Evolutionary conservation across 352 stramenopile genomes (phyloP).

Genomic region (Phytopythium litorale): DNA sequence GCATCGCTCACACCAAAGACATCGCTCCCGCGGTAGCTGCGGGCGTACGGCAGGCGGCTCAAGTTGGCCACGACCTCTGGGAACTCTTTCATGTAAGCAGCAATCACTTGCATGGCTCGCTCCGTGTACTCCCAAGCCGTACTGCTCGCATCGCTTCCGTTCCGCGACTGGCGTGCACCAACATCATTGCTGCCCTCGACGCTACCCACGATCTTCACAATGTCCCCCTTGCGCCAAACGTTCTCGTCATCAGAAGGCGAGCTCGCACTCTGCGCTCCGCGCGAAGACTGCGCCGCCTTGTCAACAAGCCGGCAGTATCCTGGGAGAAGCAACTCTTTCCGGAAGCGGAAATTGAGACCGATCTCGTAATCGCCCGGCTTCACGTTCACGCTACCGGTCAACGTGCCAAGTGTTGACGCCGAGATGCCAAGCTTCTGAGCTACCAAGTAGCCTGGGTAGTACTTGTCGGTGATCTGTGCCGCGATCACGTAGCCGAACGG

Average conservation of each 20-base stretch:
- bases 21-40: conserved; percentile 85
- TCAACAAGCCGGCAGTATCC: conserved; percentile 88
- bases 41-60: conserved; percentile 82
- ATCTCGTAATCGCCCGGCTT: conserved; percentile 92
- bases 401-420: conserved; percentile 87
- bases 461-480: conserved; percentile 88
- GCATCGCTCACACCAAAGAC: conserved; percentile 80
- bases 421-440: conserved; percentile 92
- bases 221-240: conserved; percentile 90
- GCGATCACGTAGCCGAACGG: conserved; percentile 97
- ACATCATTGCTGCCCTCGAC: conserved; percentile 22
- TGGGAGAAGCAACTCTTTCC: conserved; percentile 86
- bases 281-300: conserved; percentile 13
- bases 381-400: conserved; percentile 93
- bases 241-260: conserved; percentile 26
- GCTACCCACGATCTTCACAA: conserved; percentile 91
- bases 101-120: conserved; percentile 92
- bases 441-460: conserved; percentile 69
- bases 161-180: conserved; percentile 5
- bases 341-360: conserved; percentile 76
- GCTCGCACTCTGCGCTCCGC: conserved; percentile 1
- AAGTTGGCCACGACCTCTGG: conserved; percentile 91
- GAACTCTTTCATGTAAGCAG: conserved; percentile 92
- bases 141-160: conserved; percentile 14
- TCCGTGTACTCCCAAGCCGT: conserved; percentile 97